Conservation (phyloP, 179 eudicot species). For the Carnegiea gigantea region DNA sequence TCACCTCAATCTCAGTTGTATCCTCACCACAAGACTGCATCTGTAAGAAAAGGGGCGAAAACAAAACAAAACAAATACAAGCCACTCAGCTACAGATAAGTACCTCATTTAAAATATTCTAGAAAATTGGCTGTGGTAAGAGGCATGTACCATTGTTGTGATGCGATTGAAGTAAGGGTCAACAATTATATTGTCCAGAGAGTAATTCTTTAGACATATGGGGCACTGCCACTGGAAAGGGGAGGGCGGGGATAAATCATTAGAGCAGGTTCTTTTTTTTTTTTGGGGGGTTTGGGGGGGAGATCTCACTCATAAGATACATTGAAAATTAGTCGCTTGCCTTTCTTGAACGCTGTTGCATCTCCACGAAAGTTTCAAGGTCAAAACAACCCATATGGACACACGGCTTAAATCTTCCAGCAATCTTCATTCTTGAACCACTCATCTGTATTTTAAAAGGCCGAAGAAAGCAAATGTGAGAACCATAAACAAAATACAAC, state of each 20-base stretch:
- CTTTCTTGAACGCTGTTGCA: conserved; percentile 93
- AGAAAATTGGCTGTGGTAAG: neutral
- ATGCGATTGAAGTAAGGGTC: conserved; percentile 77
- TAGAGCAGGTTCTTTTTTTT: neutral
- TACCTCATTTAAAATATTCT: neutral
- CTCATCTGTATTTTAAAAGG: conserved; percentile 62
- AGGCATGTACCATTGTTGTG: conserved; percentile 57
- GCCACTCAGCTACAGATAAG: no score
- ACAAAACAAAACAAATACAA: no score
- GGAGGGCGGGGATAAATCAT: neutral
- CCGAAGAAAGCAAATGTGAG: neutral
- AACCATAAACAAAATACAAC: neutral
- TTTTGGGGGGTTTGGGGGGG: neutral
- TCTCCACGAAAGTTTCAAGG: conserved; percentile 83
- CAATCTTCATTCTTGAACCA: conserved; percentile 90
- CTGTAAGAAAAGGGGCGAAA: conserved; percentile 26
- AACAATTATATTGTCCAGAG: conserved; percentile 58
- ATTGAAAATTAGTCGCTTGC: conserved; percentile 36
- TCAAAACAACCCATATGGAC: conserved; percentile 97
- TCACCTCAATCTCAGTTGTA: conserved; percentile 76
- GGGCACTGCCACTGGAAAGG: conserved; percentile 84
- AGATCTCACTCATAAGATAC: no score
- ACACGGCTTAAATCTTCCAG: conserved; percentile 92
- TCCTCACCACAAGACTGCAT: conserved; percentile 67
- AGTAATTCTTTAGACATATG: conserved; percentile 70